phyloP scores from a whole-genome alignment of 2,329 filamentous ascomycete genomes.

The Fusarium domesticum region DNA sequence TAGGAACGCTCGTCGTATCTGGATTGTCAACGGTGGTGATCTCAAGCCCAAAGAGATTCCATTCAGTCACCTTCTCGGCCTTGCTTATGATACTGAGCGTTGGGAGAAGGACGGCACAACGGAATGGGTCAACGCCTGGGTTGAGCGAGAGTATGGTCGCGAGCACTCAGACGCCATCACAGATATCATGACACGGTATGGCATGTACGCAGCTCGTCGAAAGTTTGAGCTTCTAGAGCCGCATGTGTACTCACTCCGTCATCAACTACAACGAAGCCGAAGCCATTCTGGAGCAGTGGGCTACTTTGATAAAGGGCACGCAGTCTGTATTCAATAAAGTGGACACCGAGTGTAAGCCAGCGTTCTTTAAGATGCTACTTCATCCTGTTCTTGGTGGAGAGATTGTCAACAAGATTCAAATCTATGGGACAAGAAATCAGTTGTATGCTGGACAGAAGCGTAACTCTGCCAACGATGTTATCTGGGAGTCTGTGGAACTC shows the following conservation, averaged over 20 bases:
- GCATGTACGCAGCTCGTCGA: slow-evolving; percentile 53
- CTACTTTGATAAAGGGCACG: slow-evolving; percentile 43
- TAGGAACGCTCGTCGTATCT: slow-evolving; percentile 49
- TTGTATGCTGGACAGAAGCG: slow-evolving; percentile 55
- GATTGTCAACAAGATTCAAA: slow-evolving; percentile 50
- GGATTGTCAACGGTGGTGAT: slow-evolving; percentile 63
- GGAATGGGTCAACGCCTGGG: slow-evolving; percentile 41
- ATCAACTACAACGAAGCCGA: slow-evolving; percentile 61
- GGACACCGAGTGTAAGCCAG: slow-evolving; percentile 42
- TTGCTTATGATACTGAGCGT: slow-evolving; percentile 53
- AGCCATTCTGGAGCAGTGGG: slow-evolving; percentile 51
- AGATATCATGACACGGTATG: slow-evolving; percentile 43
- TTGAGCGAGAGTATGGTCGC: slow-evolving; percentile 49
- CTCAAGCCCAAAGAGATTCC: slow-evolving; percentile 57
- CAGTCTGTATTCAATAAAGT: slow-evolving; percentile 45
- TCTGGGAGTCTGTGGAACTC: slow-evolving; percentile 16
- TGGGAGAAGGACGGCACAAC: slow-evolving; percentile 38
- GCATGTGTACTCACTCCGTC: slow-evolving; percentile 54
- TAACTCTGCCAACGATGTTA: slow-evolving; percentile 49
- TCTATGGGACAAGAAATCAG: slow-evolving; percentile 48
- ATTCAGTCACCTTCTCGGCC: slow-evolving; percentile 53
- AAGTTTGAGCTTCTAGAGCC: slow-evolving; percentile 60
- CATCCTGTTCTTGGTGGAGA: slow-evolving; percentile 58
- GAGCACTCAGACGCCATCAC: slow-evolving; percentile 46
- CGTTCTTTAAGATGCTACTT: slow-evolving; percentile 60